Evolutionary conservation across 352 stramenopile species (phyloP).

Genomic region (Globisporangium barbulae): DNA sequence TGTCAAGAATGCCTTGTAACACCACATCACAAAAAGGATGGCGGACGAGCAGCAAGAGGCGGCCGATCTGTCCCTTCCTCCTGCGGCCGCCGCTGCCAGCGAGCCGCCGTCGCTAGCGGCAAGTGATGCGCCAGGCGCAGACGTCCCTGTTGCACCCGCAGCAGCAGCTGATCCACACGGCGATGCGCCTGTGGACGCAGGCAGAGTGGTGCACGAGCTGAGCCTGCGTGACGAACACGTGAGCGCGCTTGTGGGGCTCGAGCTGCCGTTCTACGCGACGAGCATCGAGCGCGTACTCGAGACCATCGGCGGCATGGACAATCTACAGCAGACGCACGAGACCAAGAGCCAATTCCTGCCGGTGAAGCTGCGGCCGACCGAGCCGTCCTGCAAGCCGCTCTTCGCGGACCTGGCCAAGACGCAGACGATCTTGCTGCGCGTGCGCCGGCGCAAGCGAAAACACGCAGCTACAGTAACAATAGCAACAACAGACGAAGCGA

Average conservation of each 20-base stretch:
- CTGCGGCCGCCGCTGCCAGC: background rate
- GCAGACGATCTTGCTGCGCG: constrained; percentile 63
- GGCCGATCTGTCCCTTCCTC: background rate
- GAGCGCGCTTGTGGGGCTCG: constrained; percentile 56
- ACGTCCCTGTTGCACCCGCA: background rate
- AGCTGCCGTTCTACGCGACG: constrained; percentile 64
- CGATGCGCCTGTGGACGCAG: background rate
- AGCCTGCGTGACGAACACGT: constrained; percentile 28
- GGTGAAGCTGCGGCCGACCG: constrained; percentile 66
- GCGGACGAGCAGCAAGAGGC: background rate
- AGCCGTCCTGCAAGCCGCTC: constrained; percentile 81
- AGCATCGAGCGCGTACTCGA: constrained; percentile 44
- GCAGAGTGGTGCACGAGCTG: constrained; percentile 17
- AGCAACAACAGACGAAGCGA: background rate
- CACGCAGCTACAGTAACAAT: constrained; percentile 1
- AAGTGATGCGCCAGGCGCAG: background rate
- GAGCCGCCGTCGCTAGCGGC: background rate
- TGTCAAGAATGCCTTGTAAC: background rate
- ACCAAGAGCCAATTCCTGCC: constrained; percentile 73
- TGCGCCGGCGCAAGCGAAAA: constrained; percentile 39
- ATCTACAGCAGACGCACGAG: constrained; percentile 63
- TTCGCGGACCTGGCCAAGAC: constrained; percentile 82
- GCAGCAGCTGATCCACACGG: background rate
- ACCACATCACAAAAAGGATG: background rate
- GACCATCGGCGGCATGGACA: constrained; percentile 52